These are phyloP conservation scores for Tulasnella calospora DNA, from an alignment of 768 basidiomycete species.

Conservation along the genomic window DNA sequence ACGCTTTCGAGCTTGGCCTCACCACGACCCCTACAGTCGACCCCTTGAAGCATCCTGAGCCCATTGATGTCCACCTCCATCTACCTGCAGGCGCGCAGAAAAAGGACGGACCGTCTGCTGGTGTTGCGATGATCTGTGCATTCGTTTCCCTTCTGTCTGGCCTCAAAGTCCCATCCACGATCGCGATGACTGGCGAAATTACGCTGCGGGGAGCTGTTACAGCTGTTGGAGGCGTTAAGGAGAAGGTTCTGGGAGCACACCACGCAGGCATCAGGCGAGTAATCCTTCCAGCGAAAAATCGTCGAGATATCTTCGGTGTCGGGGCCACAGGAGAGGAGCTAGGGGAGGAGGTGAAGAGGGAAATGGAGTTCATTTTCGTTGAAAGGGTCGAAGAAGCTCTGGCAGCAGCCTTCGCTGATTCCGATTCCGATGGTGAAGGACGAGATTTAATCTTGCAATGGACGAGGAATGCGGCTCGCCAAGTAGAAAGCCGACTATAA, in stretches of 20 bases:
- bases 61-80: constrained; percentile 82
- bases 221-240: constrained; percentile 86
- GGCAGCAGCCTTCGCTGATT: constrained; percentile 64
- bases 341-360: constrained; percentile 42
- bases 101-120: constrained; percentile 55
- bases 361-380: constrained; percentile 77
- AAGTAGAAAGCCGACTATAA: constrained; percentile 9
- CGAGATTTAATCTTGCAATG: background rate
- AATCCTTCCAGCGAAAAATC: constrained; percentile 77
- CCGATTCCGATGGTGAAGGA: background rate
- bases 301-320: constrained; percentile 74
- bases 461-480: background rate
- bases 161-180: constrained; percentile 60
- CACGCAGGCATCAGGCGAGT: constrained; percentile 78
- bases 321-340: constrained; percentile 68
- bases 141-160: constrained; percentile 81
- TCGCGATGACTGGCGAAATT: constrained; percentile 93
- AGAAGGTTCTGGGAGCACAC: constrained; percentile 87
- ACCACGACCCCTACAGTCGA: constrained; percentile 65
- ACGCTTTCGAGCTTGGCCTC: constrained; percentile 74
- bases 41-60: constrained; percentile 65
- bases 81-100: constrained; percentile 85
- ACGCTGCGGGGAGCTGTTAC: constrained; percentile 78
- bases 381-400: constrained; percentile 72
- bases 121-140: constrained; percentile 58